These are phyloP conservation scores for Clarireedia hainanense DNA, from an alignment of 2,329 filamentous ascomycete species.

Conservation along the genomic window DNA sequence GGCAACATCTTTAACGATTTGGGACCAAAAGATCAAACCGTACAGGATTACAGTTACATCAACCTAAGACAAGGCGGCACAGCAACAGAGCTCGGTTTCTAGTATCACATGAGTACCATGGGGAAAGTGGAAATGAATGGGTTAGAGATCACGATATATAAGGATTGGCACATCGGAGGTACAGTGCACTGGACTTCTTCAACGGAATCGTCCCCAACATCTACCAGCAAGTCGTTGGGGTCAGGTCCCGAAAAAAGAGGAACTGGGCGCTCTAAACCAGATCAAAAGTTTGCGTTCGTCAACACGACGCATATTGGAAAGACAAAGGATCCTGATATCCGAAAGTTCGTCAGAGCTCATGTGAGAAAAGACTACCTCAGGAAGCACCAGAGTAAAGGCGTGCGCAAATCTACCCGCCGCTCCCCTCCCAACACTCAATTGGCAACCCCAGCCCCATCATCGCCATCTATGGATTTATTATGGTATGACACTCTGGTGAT, in stretches of 20 bases:
- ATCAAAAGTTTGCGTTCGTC: constrained; percentile 14
- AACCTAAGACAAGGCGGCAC: background rate
- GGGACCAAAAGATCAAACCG: no score
- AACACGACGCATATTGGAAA: constrained; percentile 6
- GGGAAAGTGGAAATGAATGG: background rate
- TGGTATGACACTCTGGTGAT: background rate
- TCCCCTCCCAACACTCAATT: background rate
- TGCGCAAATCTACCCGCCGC: background rate
- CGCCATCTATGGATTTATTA: background rate
- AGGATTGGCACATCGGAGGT: background rate
- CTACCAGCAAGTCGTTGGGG: background rate
- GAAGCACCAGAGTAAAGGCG: constrained; percentile 1
- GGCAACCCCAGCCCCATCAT: background rate
- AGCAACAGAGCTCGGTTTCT: background rate
- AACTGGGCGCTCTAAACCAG: background rate
- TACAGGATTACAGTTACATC: no score
- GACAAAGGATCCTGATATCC: constrained; percentile 8
- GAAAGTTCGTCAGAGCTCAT: constrained; percentile 16
- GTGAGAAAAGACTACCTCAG: constrained; percentile 16
- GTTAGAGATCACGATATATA: background rate
- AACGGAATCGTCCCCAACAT: background rate
- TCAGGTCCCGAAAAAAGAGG: background rate
- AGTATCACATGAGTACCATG: background rate
- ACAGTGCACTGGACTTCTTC: background rate
- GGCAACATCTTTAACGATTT: no score